A percentile compares a stretch with the other conserved stretches of the same genome.
phyloP scores from a whole-genome alignment of 768 basidiomycete genomes.

The Amanita molliuscula region DNA sequence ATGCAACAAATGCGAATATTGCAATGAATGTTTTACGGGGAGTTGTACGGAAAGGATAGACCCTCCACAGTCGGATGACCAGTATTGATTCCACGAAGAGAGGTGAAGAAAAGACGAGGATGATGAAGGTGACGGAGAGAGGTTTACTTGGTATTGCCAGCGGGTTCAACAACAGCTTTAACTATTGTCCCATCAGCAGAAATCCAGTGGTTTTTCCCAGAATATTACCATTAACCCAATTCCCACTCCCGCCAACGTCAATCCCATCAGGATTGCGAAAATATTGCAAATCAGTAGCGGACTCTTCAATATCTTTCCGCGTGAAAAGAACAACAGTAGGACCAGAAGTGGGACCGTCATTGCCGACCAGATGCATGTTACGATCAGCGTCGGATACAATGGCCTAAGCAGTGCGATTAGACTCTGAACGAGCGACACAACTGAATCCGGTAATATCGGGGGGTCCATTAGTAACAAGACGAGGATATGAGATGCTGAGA shows the following conservation, averaged over 20 bases:
- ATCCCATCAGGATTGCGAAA: constrained; percentile 12
- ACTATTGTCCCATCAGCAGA: background rate
- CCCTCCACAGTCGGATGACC: constrained; percentile 12
- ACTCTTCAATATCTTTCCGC: constrained; percentile 6
- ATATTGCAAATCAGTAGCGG: constrained; percentile 14
- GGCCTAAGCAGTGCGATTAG: background rate
- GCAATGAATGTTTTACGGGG: constrained; percentile 4
- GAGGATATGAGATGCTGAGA: too few relatives aligned
- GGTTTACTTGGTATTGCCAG: background rate
- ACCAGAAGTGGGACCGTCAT: constrained; percentile 10
- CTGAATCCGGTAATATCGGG: too few relatives aligned
- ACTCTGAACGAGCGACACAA: background rate
- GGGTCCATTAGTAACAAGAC: too few relatives aligned
- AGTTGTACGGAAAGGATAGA: constrained; percentile 11
- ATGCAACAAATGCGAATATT: constrained; percentile 10
- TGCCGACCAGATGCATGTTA: constrained; percentile 6
- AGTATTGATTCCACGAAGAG: constrained; percentile 17
- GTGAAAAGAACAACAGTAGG: constrained; percentile 15
- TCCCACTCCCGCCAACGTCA: constrained; percentile 2
- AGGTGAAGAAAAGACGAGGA: constrained; percentile 8
- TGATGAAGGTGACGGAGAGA: constrained; percentile 4
- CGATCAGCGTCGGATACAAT: constrained; percentile 2
- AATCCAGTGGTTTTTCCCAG: background rate
- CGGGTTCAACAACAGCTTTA: constrained; percentile 1
- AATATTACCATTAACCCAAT: constrained; percentile 8